Percentiles rank a stretch among this genome's conserved stretches.
Evolutionary conservation across 352 stramenopile species (phyloP).

Genomic region (Phytophthora meadii): DNA sequence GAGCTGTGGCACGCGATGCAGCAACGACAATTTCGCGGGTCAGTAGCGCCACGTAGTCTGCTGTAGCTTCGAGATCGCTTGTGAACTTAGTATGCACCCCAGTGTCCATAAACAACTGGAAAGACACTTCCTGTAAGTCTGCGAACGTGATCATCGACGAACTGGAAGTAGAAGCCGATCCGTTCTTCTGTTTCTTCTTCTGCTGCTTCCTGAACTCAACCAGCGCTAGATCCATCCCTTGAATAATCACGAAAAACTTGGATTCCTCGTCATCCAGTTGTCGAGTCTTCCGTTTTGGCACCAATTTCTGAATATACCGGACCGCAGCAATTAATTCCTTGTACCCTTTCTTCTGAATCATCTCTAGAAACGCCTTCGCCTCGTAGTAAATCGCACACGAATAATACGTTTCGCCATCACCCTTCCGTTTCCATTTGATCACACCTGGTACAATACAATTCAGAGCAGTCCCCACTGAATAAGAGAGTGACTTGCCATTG

Average conservation of each 20-base stretch:
- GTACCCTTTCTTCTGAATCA: constrained; percentile 49
- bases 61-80: constrained; percentile 56
- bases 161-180: background rate
- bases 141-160: constrained; percentile 46
- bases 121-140: constrained; percentile 66
- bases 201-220: constrained; percentile 56
- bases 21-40: constrained; percentile 65
- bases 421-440: constrained; percentile 47
- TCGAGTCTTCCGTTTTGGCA: constrained; percentile 14
- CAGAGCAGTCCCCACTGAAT: constrained; percentile 41
- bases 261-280: constrained; percentile 17
- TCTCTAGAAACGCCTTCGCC: constrained; percentile 46
- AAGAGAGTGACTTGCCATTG: constrained; percentile 60
- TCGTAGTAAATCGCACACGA: constrained; percentile 53
- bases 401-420: constrained; percentile 13
- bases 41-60: constrained; percentile 58
- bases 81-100: constrained; percentile 72
- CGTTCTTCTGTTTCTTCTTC: constrained; percentile 42
- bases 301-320: constrained; percentile 37
- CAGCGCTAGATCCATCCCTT: constrained; percentile 67
- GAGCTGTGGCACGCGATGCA: constrained; percentile 37
- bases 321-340: constrained; percentile 40
- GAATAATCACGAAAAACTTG: constrained; percentile 60
- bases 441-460: constrained; percentile 37
- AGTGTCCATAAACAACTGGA: constrained; percentile 74